phyloP scores from a whole-genome alignment of 331 rosid species.

The Quercus tomentella region DNA sequence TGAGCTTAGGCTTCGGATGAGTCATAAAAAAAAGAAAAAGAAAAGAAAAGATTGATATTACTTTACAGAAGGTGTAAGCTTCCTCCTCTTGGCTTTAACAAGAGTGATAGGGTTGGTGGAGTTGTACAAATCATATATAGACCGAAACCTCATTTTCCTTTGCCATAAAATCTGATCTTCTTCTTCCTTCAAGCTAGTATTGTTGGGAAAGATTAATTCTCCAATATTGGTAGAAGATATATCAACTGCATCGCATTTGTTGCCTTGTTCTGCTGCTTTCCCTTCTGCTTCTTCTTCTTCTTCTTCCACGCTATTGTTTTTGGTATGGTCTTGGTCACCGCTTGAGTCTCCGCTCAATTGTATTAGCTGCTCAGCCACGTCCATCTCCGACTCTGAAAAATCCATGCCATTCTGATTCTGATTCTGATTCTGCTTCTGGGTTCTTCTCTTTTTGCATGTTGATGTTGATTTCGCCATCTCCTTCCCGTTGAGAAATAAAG shows the following conservation, averaged over 20 bases:
- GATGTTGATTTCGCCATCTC: background rate
- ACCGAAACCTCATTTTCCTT: conserved; percentile 18
- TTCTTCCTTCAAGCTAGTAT: background rate
- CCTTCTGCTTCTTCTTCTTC: background rate
- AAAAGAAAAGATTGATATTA: background rate
- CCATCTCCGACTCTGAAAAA: conserved; percentile 30
- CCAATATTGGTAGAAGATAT: background rate
- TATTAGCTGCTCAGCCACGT: conserved; percentile 27
- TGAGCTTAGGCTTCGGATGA: too few relatives aligned
- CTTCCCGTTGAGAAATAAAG: background rate
- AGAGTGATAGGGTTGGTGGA: conserved; percentile 12
- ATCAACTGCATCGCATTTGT: background rate
- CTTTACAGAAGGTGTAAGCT: background rate
- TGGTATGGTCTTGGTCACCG: background rate
- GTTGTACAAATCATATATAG: conserved; percentile 10
- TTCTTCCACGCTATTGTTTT: background rate
- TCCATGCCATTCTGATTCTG: background rate
- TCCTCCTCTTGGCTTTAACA: background rate
- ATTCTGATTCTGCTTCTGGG: background rate
- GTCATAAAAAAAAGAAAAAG: too few relatives aligned
- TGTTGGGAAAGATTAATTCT: background rate
- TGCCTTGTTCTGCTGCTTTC: background rate
- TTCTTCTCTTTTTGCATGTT: background rate
- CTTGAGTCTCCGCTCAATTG: conserved; percentile 28
- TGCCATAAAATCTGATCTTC: background rate